These are phyloP conservation scores for Kurtzmaniella cleridarum DNA, from an alignment of 805 yeast species.

Conservation along the genomic window DNA sequence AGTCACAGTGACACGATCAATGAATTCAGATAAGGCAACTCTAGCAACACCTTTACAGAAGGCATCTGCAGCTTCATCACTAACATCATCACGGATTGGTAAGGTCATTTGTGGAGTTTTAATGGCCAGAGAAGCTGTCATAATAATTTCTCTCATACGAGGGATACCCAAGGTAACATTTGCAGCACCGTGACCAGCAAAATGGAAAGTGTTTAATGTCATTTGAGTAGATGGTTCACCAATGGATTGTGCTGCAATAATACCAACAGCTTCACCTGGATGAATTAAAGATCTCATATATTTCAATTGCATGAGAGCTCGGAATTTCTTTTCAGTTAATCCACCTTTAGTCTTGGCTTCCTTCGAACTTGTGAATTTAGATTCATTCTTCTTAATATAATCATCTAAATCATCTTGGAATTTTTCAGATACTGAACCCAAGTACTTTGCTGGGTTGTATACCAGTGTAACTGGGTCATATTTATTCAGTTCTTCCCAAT, in stretches of 20 bases:
- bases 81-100: conserved; percentile 75
- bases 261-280: conserved; percentile 98
- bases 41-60: conserved; percentile 88
- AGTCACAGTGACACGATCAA: conserved; percentile 77
- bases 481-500: conserved; percentile 55
- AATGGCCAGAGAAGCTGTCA: conserved; percentile 95
- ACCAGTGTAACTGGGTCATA: conserved; percentile 86
- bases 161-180: conserved; percentile 99
- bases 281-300: conserved; percentile 92
- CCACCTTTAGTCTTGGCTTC: conserved; percentile 43
- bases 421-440: conserved; percentile 89
- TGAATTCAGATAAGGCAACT: conserved; percentile 81
- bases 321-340: conserved; percentile 74
- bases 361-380: conserved; percentile 50
- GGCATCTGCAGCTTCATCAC: conserved; percentile 82
- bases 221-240: conserved; percentile 99
- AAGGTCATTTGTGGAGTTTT: conserved; percentile 99
- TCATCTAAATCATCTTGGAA: conserved; percentile 77
- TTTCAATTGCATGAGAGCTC: conserved; percentile 95
- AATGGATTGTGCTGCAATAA: conserved; percentile 94
- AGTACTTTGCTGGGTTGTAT: conserved; percentile 80
- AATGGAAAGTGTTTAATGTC: conserved; percentile 96
- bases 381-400: conserved; percentile 53
- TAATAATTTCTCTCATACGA: conserved; percentile 98
- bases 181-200: conserved; percentile 99